Evolutionary conservation across 83 land plant genomes (phyloP).

Genomic region (Picea abies): DNA sequence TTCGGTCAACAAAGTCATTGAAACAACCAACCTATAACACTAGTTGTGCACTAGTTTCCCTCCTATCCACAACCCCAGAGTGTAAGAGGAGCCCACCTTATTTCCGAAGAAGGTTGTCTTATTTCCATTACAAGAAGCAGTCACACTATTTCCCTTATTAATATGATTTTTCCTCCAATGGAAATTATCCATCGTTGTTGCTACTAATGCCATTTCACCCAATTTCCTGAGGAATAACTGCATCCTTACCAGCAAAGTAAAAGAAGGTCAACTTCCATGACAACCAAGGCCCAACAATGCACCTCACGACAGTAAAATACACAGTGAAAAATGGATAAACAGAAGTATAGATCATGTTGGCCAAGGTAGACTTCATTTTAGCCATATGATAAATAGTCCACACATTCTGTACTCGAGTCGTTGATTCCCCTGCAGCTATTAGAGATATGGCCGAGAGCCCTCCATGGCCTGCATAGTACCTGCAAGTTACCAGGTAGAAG

Average conservation of each 20-base stretch:
- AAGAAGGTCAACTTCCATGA: slow-evolving; percentile 24
- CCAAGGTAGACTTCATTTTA: slow-evolving; percentile 23
- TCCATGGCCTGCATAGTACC: slow-evolving; percentile 32
- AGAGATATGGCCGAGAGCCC: slow-evolving; percentile 34
- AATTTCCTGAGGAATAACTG: slow-evolving; percentile 21
- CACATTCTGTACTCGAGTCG: slow-evolving; percentile 40
- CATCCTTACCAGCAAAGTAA: slow-evolving; percentile 32
- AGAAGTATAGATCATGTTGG: slow-evolving; percentile 29
- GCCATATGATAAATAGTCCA: slow-evolving; percentile 41
- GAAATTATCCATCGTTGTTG: no score
- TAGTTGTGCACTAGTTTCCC: no score
- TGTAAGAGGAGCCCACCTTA: no score
- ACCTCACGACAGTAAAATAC: slow-evolving; percentile 33
- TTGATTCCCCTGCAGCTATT: slow-evolving; percentile 33
- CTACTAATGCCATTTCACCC: no score
- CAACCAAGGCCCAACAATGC: slow-evolving; percentile 40
- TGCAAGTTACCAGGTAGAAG: slow-evolving; percentile 40
- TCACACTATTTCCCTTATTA: no score
- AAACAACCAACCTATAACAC: no score
- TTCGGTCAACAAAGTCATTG: no score
- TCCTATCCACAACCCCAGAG: no score
- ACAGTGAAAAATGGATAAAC: slow-evolving; percentile 43
- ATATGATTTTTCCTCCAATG: no score
- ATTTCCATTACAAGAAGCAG: no score
- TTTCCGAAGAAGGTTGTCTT: no score